These are phyloP conservation scores for Annulohypoxylon moriforme DNA, from an alignment of 495 filamentous ascomycete genomes.

Conservation along the genomic window DNA sequence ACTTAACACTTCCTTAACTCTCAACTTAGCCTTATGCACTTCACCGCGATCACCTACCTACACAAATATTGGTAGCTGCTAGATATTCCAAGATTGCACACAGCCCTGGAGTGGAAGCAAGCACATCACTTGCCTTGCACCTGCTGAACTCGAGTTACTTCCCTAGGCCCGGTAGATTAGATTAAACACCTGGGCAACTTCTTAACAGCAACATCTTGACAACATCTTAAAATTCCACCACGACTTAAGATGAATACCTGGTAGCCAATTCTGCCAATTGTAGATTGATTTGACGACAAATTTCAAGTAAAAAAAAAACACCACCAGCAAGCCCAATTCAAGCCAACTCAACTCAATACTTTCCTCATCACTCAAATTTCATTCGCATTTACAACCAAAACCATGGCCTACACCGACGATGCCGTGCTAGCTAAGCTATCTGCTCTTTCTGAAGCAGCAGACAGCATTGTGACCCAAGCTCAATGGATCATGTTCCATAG, in stretches of 20 bases:
- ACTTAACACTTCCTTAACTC: not conserved
- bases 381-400: conserved; percentile 1
- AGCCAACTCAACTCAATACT: not conserved
- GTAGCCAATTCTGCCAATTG: conserved; percentile 35
- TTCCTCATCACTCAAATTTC: not conserved
- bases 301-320: conserved; percentile 35
- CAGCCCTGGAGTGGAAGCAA: conserved; percentile 24
- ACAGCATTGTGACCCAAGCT: conserved; percentile 91
- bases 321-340: conserved; percentile 2
- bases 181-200: conserved; percentile 8
- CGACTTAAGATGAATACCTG: conserved; percentile 29
- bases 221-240: conserved; percentile 1
- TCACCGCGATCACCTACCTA: conserved; percentile 13
- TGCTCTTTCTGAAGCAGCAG: conserved; percentile 93
- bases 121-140: conserved; percentile 4
- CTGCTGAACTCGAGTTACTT: conserved; percentile 22
- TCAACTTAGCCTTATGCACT: conserved; percentile 5
- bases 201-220: not conserved
- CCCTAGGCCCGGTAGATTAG: conserved; percentile 3
- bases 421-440: conserved; percentile 93
- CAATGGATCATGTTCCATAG: conserved; percentile 99
- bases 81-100: conserved; percentile 32
- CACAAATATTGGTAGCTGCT: conserved; percentile 3
- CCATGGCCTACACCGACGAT: conserved; percentile 95
- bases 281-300: conserved; percentile 33